A percentile compares a stretch with the other conserved stretches of the same genome.
Conservation (phyloP, 495 filamentous ascomycete genomes). For the Annulohypoxylon nitens region DNA sequence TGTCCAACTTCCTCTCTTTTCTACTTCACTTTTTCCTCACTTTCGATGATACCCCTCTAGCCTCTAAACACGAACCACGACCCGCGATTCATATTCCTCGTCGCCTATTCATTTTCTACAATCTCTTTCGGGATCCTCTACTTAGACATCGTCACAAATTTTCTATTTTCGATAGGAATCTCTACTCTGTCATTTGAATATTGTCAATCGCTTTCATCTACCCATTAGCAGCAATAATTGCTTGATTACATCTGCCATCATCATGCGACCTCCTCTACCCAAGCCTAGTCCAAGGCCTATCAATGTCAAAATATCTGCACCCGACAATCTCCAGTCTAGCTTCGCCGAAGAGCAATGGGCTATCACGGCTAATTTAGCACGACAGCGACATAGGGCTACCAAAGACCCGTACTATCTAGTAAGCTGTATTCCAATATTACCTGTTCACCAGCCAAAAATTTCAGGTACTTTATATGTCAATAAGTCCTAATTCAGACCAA, state of each 20-base stretch:
- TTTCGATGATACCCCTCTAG: slow-evolving; percentile 39
- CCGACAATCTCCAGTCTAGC: slow-evolving; percentile 55
- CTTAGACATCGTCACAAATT: not conserved
- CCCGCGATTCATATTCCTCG: too few relatives aligned
- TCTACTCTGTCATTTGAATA: too few relatives aligned
- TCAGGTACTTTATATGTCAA: not conserved
- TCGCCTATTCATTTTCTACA: not conserved
- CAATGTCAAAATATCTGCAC: slow-evolving; percentile 52
- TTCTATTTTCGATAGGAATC: too few relatives aligned
- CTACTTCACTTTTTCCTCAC: not conserved
- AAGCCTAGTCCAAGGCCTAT: slow-evolving; percentile 16
- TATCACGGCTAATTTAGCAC: slow-evolving; percentile 57
- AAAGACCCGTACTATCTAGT: slow-evolving; percentile 64
- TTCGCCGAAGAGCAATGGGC: slow-evolving; percentile 61
- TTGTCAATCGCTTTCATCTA: not conserved
- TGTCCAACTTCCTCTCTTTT: not conserved
- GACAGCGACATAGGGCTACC: slow-evolving; percentile 55
- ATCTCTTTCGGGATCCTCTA: not conserved
- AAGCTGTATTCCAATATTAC: slow-evolving; percentile 3
- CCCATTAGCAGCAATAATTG: not conserved
- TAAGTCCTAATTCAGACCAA: not conserved
- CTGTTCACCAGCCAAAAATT: not conserved
- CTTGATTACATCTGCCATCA: not conserved
- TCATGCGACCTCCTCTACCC: slow-evolving; percentile 27
- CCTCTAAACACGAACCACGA: too few relatives aligned